Evolutionary conservation across 768 basidiomycete genomes (phyloP).

Genomic region (Mycena crocata): DNA sequence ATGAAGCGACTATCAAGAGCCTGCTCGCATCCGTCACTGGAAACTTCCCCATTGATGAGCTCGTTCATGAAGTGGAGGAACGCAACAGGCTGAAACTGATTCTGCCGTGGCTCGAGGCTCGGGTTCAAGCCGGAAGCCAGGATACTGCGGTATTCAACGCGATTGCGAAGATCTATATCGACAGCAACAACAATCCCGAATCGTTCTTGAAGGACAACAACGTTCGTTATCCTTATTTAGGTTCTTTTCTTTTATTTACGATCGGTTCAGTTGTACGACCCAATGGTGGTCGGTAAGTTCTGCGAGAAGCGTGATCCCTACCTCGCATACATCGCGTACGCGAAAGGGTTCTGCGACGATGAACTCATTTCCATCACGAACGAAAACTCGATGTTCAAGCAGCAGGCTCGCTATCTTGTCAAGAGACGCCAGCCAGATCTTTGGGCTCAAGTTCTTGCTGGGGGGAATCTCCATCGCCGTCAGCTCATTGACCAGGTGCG

Average conservation of each 20-base stretch:
- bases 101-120: slow-evolving; percentile 95
- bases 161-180: slow-evolving; percentile 97
- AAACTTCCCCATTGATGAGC: slow-evolving; percentile 97
- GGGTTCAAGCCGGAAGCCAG: slow-evolving; percentile 93
- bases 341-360: slow-evolving; percentile 98
- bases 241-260: slow-evolving; percentile 19
- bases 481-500: slow-evolving; percentile 91
- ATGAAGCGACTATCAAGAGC: slow-evolving; percentile 94
- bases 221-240: slow-evolving; percentile 57
- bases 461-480: slow-evolving; percentile 92
- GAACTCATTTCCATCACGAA: slow-evolving; percentile 97
- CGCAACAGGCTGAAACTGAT: slow-evolving; percentile 97
- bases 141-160: slow-evolving; percentile 97
- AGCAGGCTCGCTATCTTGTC: slow-evolving; percentile 97
- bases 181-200: slow-evolving; percentile 99
- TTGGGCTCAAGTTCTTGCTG: slow-evolving; percentile 93
- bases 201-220: slow-evolving; percentile 99
- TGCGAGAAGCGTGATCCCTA: slow-evolving; percentile 99
- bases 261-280: slow-evolving; percentile 86
- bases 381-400: slow-evolving; percentile 99
- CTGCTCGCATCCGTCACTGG: slow-evolving; percentile 95
- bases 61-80: slow-evolving; percentile 96
- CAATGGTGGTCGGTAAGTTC: slow-evolving; percentile 97
- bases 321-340: slow-evolving; percentile 98
- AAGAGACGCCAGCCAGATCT: slow-evolving; percentile 95